Base-by-base conservation (phyloP, 352 stramenopile species). In the Pythium grandisporangium region DNA sequence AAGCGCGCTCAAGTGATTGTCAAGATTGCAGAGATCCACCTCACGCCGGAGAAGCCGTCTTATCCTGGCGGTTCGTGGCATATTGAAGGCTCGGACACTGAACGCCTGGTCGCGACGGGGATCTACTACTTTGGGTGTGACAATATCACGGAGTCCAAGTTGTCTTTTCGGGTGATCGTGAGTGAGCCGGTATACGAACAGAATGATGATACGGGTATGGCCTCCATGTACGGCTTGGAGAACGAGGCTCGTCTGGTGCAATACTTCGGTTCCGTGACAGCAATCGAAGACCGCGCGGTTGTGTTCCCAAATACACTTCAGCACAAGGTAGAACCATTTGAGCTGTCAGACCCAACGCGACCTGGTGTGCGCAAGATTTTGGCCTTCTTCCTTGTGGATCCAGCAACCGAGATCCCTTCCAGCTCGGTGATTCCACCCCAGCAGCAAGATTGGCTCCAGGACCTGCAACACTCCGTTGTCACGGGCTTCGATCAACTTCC, bases 91-190 rank as follows among this genome's bases (percentile, higher is more conserved):
- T 74, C 54, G 13, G 21, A 41, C 21, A 30, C 46, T 2, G 66
- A 82, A 36, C 43, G 52, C 11, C 78, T 82, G 35, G 37, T 70
- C n/a, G 61, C 60, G 3, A 74, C 61, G 16, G 63, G 57, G 3
- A 56, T 76, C 22, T 70, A 71, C 38, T 78, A 82, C 51, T 74
- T 76, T 54, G 61, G 35, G 14, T 59, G 36, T 16, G 54, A 76
- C 29, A 78, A 81, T 33, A 57, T 77, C 37, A 66, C 51, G 13
- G 44, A 62, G 16, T 76, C 65, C n/a, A 38, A 47, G 0, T 40
- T 81, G 8, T 35, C 42, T 7, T 76, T 81, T 49, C 56, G 62
- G 7, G 38, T 51, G 8, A 48, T 53, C 36, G 50, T 66, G 5
- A 29, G 63, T 0, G 58, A 63, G 7, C 54, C 53, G 8, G 34